Base-by-base conservation (phyloP, 208 protist genomes). In the Leishmania tropica region DNA sequence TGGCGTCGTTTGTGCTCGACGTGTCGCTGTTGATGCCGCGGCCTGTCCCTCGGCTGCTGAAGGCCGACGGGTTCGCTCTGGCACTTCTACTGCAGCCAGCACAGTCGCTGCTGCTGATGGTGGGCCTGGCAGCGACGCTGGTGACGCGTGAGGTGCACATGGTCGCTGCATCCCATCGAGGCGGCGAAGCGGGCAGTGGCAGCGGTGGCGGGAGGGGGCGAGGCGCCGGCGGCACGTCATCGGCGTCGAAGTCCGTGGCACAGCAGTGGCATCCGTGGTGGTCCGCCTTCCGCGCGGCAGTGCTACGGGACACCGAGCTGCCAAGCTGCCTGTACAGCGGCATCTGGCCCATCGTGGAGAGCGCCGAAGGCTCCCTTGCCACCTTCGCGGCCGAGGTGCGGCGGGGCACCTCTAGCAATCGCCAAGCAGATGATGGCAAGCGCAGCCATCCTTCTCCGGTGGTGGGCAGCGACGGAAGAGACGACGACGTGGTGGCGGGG, bases 51-150 rank as follows among this genome's bases (percentile, higher is more conserved):
- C 79, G 84, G 8, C 75, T 90, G 37, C n/a, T 94, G 40, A 78
- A 77, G 35, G 87, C 88, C 3, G 82, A 78, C 19, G 90, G 87
- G 10, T 86, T 83, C 37, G 85, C 83, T 17, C 75, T 92, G 4
- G 88, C 85, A 35, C 75, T 93, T 2, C 85, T 89, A 0, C 86
- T 70, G 17, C 89, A 87, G 54, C 83, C 84, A 2, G 81, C 86
- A 48, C 89, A 93, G 76, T 91, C 89, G 56, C 75, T 90, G 42
- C 87, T 95, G 37, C 71, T 92, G 53, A 81, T 84, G 71, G 87
- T 95, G 7, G 89, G 89, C 8, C 75, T 95, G 8, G 79, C 89
- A 60, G 89, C 83, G 11, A 89, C 89, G 72, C 77, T 95, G 4
- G 85, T 85, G 28, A 82, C 77, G 11, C 89, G 91, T 7, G 89